phyloP scores from a whole-genome alignment of 164 flowering plant species.

The Vitis cinerea region DNA sequence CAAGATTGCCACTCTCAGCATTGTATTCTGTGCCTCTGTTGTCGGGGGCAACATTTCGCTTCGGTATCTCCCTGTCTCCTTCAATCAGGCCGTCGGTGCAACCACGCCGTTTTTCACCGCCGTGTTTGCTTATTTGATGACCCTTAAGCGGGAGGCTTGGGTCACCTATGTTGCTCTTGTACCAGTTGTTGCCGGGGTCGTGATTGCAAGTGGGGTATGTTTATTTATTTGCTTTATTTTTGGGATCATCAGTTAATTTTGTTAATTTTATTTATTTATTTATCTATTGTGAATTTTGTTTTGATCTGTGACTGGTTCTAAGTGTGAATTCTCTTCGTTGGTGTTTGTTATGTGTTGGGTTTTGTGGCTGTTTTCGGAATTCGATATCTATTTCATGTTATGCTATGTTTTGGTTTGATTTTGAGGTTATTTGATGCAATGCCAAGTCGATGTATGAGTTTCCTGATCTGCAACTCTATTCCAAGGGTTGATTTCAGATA shows the following conservation, averaged over 20 bases:
- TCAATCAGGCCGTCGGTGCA: constrained; percentile 84
- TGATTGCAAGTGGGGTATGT: constrained; percentile 80
- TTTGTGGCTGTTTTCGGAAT: background rate
- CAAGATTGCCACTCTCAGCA: constrained; percentile 57
- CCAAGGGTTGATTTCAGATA: background rate
- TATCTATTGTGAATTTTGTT: too few species aligned
- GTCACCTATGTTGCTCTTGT: constrained; percentile 70
- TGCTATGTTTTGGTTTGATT: background rate
- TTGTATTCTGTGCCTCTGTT: constrained; percentile 71
- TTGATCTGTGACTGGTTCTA: too few species aligned
- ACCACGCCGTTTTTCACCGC: constrained; percentile 87
- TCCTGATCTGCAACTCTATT: background rate
- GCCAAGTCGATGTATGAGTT: background rate
- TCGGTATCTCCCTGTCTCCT: constrained; percentile 66
- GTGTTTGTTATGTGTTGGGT: too few species aligned
- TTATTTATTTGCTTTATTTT: background rate
- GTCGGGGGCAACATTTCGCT: constrained; percentile 73
- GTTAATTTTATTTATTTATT: too few species aligned
- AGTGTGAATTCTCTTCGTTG: too few species aligned
- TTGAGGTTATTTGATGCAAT: background rate
- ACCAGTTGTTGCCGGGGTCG: constrained; percentile 75
- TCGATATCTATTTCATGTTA: background rate
- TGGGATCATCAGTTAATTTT: background rate
- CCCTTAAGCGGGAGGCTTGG: constrained; percentile 78
- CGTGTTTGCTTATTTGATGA: constrained; percentile 58